phyloP scores from a whole-genome alignment of 2,329 filamentous ascomycete genomes.

The Ceratocystis cacaofunesta region DNA sequence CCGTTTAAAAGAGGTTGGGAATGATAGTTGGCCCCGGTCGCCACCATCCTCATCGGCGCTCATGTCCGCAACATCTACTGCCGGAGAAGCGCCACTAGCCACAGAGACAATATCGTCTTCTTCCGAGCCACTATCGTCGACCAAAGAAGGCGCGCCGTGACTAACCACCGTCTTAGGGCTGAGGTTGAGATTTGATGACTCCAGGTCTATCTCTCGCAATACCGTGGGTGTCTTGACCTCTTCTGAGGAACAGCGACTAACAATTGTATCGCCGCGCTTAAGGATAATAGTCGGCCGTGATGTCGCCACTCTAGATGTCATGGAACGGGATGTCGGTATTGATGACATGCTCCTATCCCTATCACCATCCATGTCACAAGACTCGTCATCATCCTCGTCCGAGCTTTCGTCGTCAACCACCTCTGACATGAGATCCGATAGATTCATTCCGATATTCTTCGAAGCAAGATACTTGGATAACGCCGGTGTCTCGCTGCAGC shows the following conservation, averaged over 20 bases:
- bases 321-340: not conserved
- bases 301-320: not conserved
- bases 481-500: constrained; percentile 14
- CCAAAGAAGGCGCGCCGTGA: constrained; percentile 64
- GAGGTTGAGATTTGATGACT: constrained; percentile 38
- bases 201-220: constrained; percentile 33
- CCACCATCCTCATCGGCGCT: constrained; percentile 12
- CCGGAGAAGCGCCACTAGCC: constrained; percentile 12
- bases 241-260: constrained; percentile 13
- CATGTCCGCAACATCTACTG: constrained; percentile 15
- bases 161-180: constrained; percentile 56
- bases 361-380: constrained; percentile 3
- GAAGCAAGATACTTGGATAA: constrained; percentile 15
- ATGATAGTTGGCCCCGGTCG: not conserved
- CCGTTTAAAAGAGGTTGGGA: constrained; percentile 2
- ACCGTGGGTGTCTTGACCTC: constrained; percentile 13
- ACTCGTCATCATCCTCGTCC: constrained; percentile 11
- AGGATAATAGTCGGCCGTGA: constrained; percentile 14
- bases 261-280: constrained; percentile 11
- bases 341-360: constrained; percentile 2
- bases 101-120: constrained; percentile 33
- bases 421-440: constrained; percentile 12
- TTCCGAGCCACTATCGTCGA: constrained; percentile 68
- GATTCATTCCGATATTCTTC: constrained; percentile 14
- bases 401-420: constrained; percentile 8